Evolutionary conservation across 2,329 filamentous ascomycete species (phyloP).

Genomic region (Talaromyces albobiverticillius): DNA sequence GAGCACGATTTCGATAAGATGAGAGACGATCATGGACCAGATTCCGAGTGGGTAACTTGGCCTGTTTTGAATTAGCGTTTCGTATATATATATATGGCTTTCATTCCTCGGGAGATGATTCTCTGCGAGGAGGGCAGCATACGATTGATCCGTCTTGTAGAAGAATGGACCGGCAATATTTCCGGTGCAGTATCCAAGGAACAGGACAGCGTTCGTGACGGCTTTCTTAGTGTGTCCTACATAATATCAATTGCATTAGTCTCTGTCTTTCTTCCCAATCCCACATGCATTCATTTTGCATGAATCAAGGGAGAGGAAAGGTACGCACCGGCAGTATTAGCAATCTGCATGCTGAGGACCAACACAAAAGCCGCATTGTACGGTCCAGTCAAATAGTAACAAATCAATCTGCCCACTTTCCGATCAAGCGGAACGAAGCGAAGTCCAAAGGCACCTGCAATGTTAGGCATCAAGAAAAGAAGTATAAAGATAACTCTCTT

Average conservation of each 20-base stretch:
- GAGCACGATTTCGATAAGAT: slow-evolving; percentile 50
- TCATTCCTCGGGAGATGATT: too few species aligned
- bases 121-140: not conserved
- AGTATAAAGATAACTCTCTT: slow-evolving; percentile 54
- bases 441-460: slow-evolving; percentile 58
- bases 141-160: slow-evolving; percentile 54
- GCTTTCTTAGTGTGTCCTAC: slow-evolving; percentile 62
- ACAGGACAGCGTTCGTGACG: slow-evolving; percentile 60
- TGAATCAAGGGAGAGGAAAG: not conserved
- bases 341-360: slow-evolving; percentile 46
- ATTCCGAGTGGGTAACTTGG: slow-evolving; percentile 52
- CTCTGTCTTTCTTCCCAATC: too few species aligned
- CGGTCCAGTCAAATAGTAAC: slow-evolving; percentile 56
- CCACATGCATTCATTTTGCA: not conserved
- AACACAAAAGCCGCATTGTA: slow-evolving; percentile 56
- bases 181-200: slow-evolving; percentile 59
- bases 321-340: slow-evolving; percentile 41
- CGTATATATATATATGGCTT: too few species aligned
- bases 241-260: not conserved
- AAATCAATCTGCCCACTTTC: slow-evolving; percentile 55
- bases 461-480: slow-evolving; percentile 58
- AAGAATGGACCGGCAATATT: slow-evolving; percentile 64
- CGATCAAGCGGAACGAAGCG: slow-evolving; percentile 52
- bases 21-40: slow-evolving; percentile 57
- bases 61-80: slow-evolving; percentile 19